Evolutionary conservation across 2,329 filamentous ascomycete species (phyloP).

Genomic region (Trichoderma asperellum): DNA sequence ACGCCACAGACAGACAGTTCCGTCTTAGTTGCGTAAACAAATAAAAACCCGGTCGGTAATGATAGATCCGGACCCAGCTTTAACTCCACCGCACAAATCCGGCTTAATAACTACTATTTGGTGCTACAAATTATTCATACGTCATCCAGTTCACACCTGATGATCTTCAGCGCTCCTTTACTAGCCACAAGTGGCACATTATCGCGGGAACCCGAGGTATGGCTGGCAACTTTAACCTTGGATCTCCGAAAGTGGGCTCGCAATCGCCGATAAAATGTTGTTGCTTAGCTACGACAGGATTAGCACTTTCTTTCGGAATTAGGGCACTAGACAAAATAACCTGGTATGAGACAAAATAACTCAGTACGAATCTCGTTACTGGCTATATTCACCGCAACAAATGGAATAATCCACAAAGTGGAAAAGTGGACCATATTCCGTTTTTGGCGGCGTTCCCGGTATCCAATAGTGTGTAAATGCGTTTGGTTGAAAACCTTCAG

Average conservation of each 20-base stretch:
- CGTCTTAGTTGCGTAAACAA: neutral
- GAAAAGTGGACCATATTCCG: neutral
- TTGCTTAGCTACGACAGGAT: neutral
- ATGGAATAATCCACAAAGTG: neutral
- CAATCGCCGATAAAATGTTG: constrained; percentile 10
- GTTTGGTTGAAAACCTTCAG: neutral
- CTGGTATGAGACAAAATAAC: neutral
- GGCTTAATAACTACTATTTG: neutral
- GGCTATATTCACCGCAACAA: neutral
- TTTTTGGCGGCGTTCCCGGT: neutral
- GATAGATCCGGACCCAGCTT: neutral
- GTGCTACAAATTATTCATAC: neutral
- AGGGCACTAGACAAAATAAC: neutral
- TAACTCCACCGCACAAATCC: constrained; percentile 7
- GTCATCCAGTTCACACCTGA: neutral
- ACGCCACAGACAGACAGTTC: neutral
- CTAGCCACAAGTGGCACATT: neutral
- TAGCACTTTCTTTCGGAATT: neutral
- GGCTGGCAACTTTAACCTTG: neutral
- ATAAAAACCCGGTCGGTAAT: neutral
- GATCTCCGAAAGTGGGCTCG: constrained; percentile 4
- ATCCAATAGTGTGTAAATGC: neutral
- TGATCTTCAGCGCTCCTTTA: neutral
- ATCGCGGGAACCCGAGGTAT: neutral
- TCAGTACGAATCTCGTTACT: neutral